phyloP scores from a whole-genome alignment of 805 yeast species.

The Barnettozyma californica region DNA sequence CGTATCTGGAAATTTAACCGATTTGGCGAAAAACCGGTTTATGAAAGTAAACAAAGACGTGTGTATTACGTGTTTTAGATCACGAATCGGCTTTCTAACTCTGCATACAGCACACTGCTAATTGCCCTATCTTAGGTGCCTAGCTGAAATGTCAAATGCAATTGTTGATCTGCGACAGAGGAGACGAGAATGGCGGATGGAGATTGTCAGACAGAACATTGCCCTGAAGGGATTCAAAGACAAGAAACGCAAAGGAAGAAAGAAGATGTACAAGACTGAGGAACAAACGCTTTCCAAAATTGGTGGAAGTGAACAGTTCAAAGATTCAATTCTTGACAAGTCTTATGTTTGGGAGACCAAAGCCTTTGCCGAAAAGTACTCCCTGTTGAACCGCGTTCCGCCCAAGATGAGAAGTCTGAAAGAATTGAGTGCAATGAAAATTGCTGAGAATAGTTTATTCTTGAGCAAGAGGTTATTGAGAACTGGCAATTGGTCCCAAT shows the following conservation, averaged over 20 bases:
- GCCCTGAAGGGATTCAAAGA: neutral
- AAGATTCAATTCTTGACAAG: constrained; percentile 14
- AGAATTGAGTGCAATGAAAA: constrained; percentile 19
- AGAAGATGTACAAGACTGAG: constrained; percentile 1
- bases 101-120: neutral
- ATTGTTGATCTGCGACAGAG: neutral
- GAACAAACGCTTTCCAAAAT: constrained; percentile 16
- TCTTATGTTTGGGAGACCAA: constrained; percentile 17
- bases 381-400: neutral
- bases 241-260: constrained; percentile 1
- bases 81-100: too few relatives aligned
- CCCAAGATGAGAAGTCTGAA: constrained; percentile 19
- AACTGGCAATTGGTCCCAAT: constrained; percentile 21
- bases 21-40: neutral
- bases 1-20: neutral
- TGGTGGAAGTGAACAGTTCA: constrained; percentile 17
- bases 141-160: neutral
- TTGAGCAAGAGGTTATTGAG: constrained; percentile 22
- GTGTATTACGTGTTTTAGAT: neutral
- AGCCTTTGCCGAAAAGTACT: neutral
- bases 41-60: too few relatives aligned
- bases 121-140: neutral
- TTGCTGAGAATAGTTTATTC: constrained; percentile 23
- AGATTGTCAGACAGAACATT: neutral
- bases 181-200: constrained; percentile 2